Evolutionary conservation across 768 basidiomycete genomes (phyloP).

Genomic region (Pulveroboletus frians): DNA sequence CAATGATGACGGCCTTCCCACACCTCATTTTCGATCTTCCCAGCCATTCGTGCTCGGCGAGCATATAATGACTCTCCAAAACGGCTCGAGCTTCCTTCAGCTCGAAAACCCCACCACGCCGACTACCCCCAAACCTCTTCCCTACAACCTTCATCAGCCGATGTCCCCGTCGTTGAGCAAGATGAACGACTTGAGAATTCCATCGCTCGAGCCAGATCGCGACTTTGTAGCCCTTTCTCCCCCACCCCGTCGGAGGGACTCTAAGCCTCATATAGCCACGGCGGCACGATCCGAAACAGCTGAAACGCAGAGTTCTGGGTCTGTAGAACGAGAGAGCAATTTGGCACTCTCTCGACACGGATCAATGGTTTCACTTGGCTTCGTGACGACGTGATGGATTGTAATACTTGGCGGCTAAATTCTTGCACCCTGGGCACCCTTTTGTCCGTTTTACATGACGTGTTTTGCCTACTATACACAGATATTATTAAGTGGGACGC

Average conservation of each 20-base stretch:
- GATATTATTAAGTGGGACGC: slow-evolving; percentile 2
- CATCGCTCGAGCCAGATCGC: slow-evolving; percentile 25
- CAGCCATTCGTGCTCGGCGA: slow-evolving; percentile 43
- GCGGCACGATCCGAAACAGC: slow-evolving; percentile 9
- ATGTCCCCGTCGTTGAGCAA: slow-evolving; percentile 16
- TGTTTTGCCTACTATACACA: neutral
- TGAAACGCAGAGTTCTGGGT: slow-evolving; percentile 9
- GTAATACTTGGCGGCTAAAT: slow-evolving; percentile 9
- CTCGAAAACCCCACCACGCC: slow-evolving; percentile 43
- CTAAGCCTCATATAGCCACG: slow-evolving; percentile 38
- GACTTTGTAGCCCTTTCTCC: slow-evolving; percentile 54
- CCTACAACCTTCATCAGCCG: slow-evolving; percentile 22
- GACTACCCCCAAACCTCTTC: slow-evolving; percentile 17
- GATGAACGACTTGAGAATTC: slow-evolving; percentile 2
- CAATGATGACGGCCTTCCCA: slow-evolving; percentile 27
- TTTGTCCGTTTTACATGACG: neutral
- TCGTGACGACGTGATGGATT: slow-evolving; percentile 39
- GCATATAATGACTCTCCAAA: slow-evolving; percentile 47
- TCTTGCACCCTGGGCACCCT: slow-evolving; percentile 12
- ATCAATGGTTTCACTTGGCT: slow-evolving; percentile 51
- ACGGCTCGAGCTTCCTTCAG: slow-evolving; percentile 61
- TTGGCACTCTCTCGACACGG: slow-evolving; percentile 44
- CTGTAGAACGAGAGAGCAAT: slow-evolving; percentile 5
- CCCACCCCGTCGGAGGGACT: slow-evolving; percentile 62
- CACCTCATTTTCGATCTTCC: slow-evolving; percentile 12